These are phyloP conservation scores for Alternaria triticina DNA, from an alignment of 2,329 filamentous ascomycete species.

Conservation along the genomic window DNA sequence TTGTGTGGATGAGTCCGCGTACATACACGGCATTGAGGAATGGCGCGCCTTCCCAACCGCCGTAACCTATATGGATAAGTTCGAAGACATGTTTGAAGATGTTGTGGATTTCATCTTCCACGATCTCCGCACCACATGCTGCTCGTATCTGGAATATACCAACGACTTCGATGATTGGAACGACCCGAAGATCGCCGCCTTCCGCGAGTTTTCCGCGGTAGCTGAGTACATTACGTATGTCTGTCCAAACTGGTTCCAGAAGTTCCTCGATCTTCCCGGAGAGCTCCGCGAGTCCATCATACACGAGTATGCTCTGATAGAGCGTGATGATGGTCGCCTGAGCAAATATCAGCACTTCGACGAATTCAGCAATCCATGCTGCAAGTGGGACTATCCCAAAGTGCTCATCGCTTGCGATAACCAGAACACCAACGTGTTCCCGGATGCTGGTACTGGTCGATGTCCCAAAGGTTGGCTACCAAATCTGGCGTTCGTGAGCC, in stretches of 20 bases:
- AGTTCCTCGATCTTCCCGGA: not conserved
- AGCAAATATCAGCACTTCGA: not conserved
- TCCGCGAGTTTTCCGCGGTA: not conserved
- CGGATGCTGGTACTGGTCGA: not conserved
- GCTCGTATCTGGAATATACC: not conserved
- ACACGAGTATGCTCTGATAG: not conserved
- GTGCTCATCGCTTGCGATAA: not conserved
- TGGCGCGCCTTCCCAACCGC: not conserved
- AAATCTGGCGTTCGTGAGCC: not conserved
- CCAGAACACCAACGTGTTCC: not conserved
- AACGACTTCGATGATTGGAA: not conserved
- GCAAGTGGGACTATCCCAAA: not conserved
- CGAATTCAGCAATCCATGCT: not conserved
- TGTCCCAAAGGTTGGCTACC: not conserved
- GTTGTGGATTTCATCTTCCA: fast-evolving
- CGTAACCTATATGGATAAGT: not conserved
- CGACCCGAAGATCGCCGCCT: not conserved
- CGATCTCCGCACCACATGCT: fast-evolving
- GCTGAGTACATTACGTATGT: not conserved
- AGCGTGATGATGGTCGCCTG: not conserved
- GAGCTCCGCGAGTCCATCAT: not conserved
- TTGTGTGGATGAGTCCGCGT: not conserved
- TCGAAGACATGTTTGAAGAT: fast-evolving
- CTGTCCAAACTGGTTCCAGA: not conserved
- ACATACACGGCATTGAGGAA: not conserved